These are phyloP conservation scores for Blumeria hordei DNA, from an alignment of 2,329 filamentous ascomycete genomes.

Conservation along the genomic window DNA sequence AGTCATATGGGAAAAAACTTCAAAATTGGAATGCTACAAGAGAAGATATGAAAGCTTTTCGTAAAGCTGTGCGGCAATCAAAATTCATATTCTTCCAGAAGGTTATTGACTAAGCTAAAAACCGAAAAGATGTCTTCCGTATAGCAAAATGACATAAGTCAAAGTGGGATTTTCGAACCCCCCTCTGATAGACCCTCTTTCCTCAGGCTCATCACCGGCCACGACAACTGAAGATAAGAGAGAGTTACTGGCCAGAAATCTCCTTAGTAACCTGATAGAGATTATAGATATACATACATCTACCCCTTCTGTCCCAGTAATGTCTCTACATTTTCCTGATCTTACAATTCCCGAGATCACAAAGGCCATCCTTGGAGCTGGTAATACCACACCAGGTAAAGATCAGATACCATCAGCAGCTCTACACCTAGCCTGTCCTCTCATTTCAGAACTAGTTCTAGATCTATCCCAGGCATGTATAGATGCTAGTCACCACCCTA, in stretches of 20 bases:
- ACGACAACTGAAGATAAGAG: background rate
- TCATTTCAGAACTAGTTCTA: background rate
- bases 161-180: background rate
- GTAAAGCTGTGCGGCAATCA: background rate
- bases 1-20: background rate
- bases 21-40: background rate
- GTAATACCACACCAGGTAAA: background rate
- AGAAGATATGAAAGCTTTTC: background rate
- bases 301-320: background rate
- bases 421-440: background rate
- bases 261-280: background rate
- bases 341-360: background rate
- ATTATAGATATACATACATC: background rate
- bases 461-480: background rate
- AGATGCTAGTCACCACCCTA: background rate
- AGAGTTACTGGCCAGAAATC: background rate
- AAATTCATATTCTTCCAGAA: background rate
- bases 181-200: background rate
- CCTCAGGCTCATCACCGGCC: background rate
- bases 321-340: background rate
- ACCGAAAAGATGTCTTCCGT: background rate
- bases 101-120: background rate
- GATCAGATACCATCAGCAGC: too few species aligned
- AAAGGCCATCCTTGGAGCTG: background rate
- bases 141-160: background rate